phyloP scores from a whole-genome alignment of 768 basidiomycete genomes.

The Suillus brevipes region DNA sequence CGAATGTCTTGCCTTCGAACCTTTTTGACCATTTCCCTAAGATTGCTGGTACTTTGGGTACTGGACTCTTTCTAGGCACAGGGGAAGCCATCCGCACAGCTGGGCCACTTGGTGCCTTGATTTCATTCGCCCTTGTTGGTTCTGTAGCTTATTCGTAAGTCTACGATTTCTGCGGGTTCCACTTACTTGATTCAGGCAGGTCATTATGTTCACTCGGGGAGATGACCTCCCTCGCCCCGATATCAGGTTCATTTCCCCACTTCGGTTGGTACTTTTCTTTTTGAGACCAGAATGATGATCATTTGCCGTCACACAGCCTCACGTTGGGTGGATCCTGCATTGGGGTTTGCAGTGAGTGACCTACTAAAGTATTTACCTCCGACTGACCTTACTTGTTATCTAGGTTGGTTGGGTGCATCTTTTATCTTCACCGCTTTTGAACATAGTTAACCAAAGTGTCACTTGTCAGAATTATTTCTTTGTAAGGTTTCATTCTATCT shows the following conservation, averaged over 20 bases:
- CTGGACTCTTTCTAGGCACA: slow-evolving; percentile 72
- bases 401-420: slow-evolving; percentile 16
- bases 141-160: slow-evolving; percentile 63
- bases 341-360: slow-evolving; percentile 57
- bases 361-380: neutral
- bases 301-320: slow-evolving; percentile 36
- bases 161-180: slow-evolving; percentile 25
- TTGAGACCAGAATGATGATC: neutral
- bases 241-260: slow-evolving; percentile 78
- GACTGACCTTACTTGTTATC: neutral
- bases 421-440: neutral
- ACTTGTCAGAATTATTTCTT: slow-evolving; percentile 53
- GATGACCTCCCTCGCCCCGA: slow-evolving; percentile 77
- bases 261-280: slow-evolving; percentile 43
- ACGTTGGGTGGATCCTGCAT: slow-evolving; percentile 59
- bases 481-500: slow-evolving; percentile 27
- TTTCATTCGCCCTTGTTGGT: slow-evolving; percentile 64
- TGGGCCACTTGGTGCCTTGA: slow-evolving; percentile 65
- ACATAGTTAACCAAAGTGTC: slow-evolving; percentile 32
- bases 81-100: slow-evolving; percentile 59
- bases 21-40: slow-evolving; percentile 19
- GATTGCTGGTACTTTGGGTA: slow-evolving; percentile 76
- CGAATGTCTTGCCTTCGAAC: neutral
- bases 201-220: slow-evolving; percentile 71
- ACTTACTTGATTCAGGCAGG: slow-evolving; percentile 24